Evolutionary conservation across 1,284 basidiomycete species (phyloP), one percentile per base, ranked within the genome.

Genomic region (Heliocybe sulcata): DNA sequence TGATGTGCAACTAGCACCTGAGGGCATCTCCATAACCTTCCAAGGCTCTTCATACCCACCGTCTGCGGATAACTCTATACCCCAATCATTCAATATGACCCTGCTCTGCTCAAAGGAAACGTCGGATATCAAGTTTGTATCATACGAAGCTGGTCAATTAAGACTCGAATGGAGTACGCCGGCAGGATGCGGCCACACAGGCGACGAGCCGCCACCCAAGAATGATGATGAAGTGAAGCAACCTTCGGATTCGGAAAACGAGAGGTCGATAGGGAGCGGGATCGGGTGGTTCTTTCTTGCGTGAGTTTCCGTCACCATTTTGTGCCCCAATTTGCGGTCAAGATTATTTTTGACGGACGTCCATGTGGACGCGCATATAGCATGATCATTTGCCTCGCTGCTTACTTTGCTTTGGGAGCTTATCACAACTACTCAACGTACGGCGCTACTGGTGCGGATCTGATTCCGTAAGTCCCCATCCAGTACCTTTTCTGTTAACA

Each of bases 371-470:
- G 35, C 51, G 55, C 55, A 45, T 55, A 42, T 58, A 92, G 90
- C 55, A 64, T 92, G 19, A 58, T 91, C 26, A 65, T 92, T 19
- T 82, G 81, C 1, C 77, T 90, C 57, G 65, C 74, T 11, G 77
- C 79, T 4, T 93, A 93, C 69, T 83, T 92, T 61, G 77, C 66
- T 1, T 65, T 92, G 26, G 90, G 90, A 19, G 85, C 86, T 6
- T 92, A 91, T 67, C 85, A 90, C 70, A 92, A 92, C 63, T 92
- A 91, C 63, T 82, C 85, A 10, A 89, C 81, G 19, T 92, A 92
- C 64, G 90, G 90, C 22, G 87, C 90, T 10, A 79, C 82, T 31
- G 90, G 90, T 12, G 70, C 75, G 65, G 90, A 92, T 67, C 76
- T 92, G 53, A 83, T 92, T 65, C 90, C 89, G 87, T 90, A 66